Base-by-base conservation (phyloP, 2,329 filamentous ascomycete species). In the Neofusicoccum parvum region DNA sequence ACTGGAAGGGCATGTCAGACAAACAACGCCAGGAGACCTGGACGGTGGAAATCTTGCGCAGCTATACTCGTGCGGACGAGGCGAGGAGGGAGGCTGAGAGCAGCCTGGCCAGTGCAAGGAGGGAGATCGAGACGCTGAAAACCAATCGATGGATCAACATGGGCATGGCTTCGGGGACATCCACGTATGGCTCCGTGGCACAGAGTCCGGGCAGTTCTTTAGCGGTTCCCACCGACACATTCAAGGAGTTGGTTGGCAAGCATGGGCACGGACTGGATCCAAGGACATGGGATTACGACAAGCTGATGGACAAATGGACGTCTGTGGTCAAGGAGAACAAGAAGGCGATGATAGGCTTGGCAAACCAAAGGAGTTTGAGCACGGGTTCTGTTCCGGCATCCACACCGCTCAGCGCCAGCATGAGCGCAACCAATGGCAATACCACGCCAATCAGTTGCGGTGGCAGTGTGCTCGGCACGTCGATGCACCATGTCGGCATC, bases 1-100 rank as follows among this genome's bases (percentile, higher is more conserved):
- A 92, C 48, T 98, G 94, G 94, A 86, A 86, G 60, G 81, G 82
- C 1, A 81, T 95, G 32, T 78, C 88, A 0, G 80, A 82, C n/a
- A 68, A 75, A 34, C 77, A 81, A 49, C 73, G 78, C 54, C 75
- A 79, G 53, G 76, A 80, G 39, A 76, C 74, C 36, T 84, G 82
- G 82, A 79, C 79, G 64, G 70, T 83, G 37, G 81, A 84, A 69
- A 75, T 81, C 15, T 70, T 82, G 54, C 78, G 82, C 46, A 79
- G 80, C 36, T 81, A 79, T 68, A 76, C 78, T n/a, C 76, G 77
- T 15, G 74, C 76, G 5, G 72, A 78, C 58, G 78, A 82, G 43
- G 68, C 73, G 32, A 73, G 75, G 34, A 70, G 72, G 11, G 76
- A 79, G 20, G 72, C 75, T 2, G 75, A 78, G 54, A 69, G 72